Evolutionary conservation across 148 eudicot genomes (phyloP), one percentile per base, ranked within the genome.

Genomic region (Dianthus caryophyllus): DNA sequence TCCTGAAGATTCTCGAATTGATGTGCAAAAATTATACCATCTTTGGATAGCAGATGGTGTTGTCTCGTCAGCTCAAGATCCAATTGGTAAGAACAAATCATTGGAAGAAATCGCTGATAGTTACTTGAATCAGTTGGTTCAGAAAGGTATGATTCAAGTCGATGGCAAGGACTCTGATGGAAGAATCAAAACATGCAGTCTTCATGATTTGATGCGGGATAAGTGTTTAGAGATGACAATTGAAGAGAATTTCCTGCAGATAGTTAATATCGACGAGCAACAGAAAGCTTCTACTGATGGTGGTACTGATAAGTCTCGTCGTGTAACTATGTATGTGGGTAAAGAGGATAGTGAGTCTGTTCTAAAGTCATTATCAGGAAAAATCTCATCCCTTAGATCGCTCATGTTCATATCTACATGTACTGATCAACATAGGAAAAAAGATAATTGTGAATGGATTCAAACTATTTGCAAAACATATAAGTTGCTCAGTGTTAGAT

Each of bases 201-300:
- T 52, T 52, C 56, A 52, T 21, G 56, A 52, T 52, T 27, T 52
- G 20, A 52, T 52, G 56, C 56, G 56, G 9, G 56, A 52, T 52
- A 20, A 20, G 26, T 52, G 56, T 20, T 21, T 52, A 52, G 56
- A 52, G 26, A 52, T 52, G 27, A 52, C 56, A 20, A 21, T 12
- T 7, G 56, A 52, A 21, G 56, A 52, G 22, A 52, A 22, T 0
- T 52, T 52, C 56, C 56, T 52, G 22, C 56, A 52, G 22, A 52
- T 52, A 52, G 27, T 52, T 26, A 48, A 17, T 48, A 48, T 18
- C n/a, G 20, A 48, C 1, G 20, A 48, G 0, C 52, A 48, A 2
- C 52, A 48, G n/a, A 12, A 0, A 17, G 20, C 52, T 16, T 0
- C 52, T 48, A 9, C 44, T 4, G 10, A 41, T 41, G 6, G 11